A percentile compares a stretch with the other conserved stretches of the same genome.
These are phyloP conservation scores for Piper betle DNA, from an alignment of 164 flowering plant genomes.

Conservation along the genomic window DNA sequence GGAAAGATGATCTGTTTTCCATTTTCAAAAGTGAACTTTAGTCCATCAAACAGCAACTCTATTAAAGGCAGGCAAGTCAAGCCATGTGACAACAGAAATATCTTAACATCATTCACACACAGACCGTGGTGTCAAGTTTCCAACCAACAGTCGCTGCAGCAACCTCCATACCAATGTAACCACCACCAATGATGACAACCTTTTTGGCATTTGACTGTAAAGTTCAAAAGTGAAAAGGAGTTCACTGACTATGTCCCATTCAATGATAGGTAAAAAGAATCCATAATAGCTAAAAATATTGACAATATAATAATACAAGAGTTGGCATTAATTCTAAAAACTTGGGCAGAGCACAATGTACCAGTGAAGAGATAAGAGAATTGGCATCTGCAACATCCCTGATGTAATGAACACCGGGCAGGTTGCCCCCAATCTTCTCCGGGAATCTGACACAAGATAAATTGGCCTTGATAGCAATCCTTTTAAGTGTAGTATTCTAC, in stretches of 20 bases:
- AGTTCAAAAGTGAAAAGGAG: neutral
- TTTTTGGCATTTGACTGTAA: conserved; percentile 56
- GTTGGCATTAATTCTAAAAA: no score
- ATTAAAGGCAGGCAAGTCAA: neutral
- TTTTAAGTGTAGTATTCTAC: neutral
- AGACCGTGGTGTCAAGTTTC: conserved; percentile 92
- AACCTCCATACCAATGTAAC: conserved; percentile 98
- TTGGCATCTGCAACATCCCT: conserved; percentile 97
- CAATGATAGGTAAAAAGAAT: no score
- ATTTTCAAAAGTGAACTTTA: neutral
- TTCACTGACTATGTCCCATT: no score
- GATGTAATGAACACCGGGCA: conserved; percentile 88
- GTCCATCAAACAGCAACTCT: no score
- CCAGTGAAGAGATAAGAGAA: conserved; percentile 71
- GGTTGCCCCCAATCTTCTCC: conserved; percentile 80
- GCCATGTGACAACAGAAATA: neutral
- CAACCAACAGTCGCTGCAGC: conserved; percentile 92
- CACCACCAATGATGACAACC: conserved; percentile 88
- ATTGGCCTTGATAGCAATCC: neutral
- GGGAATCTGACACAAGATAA: conserved; percentile 59
- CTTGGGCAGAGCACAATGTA: conserved; percentile 11
- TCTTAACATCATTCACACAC: neutral
- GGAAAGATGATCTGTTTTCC: conserved; percentile 55
- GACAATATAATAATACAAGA: no score
- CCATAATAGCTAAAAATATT: no score